Evolutionary conservation across 2,329 filamentous ascomycete genomes (phyloP).

Genomic region (Akanthomyces uredinophilus): DNA sequence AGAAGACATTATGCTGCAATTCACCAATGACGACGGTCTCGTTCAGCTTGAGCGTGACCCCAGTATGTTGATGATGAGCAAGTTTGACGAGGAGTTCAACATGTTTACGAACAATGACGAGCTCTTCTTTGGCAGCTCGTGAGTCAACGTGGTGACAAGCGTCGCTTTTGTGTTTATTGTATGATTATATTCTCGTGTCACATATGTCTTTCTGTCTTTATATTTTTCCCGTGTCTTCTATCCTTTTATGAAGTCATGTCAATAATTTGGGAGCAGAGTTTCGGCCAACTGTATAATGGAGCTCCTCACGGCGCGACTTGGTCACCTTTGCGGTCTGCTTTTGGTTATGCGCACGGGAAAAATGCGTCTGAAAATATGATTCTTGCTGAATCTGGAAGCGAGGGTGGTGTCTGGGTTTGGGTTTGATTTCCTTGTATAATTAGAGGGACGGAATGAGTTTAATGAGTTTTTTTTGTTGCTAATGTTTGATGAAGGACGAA

Average conservation of each 20-base stretch:
- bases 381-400: constrained; percentile 7
- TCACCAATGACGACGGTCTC: constrained; percentile 32
- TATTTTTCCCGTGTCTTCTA: not conserved
- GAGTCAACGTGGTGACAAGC: constrained; percentile 14
- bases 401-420: not conserved
- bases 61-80: constrained; percentile 45
- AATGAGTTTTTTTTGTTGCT: constrained; percentile 15
- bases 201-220: constrained; percentile 12
- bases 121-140: constrained; percentile 44
- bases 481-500: constrained; percentile 19
- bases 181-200: constrained; percentile 14
- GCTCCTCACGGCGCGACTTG: constrained; percentile 6
- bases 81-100: constrained; percentile 50
- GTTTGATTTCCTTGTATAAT: constrained; percentile 18
- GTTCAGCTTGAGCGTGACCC: constrained; percentile 41
- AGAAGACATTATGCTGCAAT: constrained; percentile 29
- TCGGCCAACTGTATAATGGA: not conserved
- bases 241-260: constrained; percentile 5
- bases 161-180: constrained; percentile 16
- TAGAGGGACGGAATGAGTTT: constrained; percentile 15
- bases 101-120: constrained; percentile 50
- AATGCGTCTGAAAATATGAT: not conserved
- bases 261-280: constrained; percentile 1
- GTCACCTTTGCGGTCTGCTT: not conserved
- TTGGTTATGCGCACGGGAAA: constrained; percentile 1